A percentile compares a stretch with the other conserved stretches of the same genome.
These are phyloP conservation scores for Pyrus pyrifolia DNA, from an alignment of 306 rosid species.

Conservation along the genomic window DNA sequence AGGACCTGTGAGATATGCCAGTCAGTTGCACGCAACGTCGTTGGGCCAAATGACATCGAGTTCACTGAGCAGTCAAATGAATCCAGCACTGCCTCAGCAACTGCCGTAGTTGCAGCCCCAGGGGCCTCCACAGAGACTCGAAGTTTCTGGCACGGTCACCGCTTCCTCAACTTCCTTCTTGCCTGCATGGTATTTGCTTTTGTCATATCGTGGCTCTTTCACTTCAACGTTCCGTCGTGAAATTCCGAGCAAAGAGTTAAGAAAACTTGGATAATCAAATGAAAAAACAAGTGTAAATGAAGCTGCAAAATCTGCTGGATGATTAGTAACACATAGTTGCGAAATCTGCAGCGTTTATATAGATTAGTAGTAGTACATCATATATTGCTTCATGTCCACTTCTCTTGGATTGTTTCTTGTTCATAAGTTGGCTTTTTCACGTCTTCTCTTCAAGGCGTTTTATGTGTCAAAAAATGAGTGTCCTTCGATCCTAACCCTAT, in stretches of 20 bases:
- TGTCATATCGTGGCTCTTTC: slow-evolving; percentile 95
- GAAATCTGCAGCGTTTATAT: slow-evolving; percentile 11
- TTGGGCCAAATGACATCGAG: slow-evolving; percentile 54
- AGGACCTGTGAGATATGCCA: slow-evolving; percentile 97
- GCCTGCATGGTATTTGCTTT: slow-evolving; percentile 95
- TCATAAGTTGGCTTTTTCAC: slow-evolving; percentile 6
- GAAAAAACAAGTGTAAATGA: slow-evolving; percentile 4
- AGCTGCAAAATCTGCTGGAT: not conserved
- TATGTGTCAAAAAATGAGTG: no score
- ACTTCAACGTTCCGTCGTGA: slow-evolving; percentile 61
- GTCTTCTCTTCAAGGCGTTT: not conserved
- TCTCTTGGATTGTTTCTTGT: slow-evolving; percentile 8
- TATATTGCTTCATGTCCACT: slow-evolving; percentile 6
- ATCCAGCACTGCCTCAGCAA: slow-evolving; percentile 28
- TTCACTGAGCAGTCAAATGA: slow-evolving; percentile 45
- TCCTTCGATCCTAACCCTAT: no score
- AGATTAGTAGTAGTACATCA: slow-evolving; percentile 1
- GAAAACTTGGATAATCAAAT: slow-evolving; percentile 6
- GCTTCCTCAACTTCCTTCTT: slow-evolving; percentile 83
- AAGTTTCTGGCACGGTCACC: slow-evolving; percentile 91
- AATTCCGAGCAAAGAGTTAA: not conserved
- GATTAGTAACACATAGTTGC: slow-evolving; percentile 9
- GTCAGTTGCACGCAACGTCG: slow-evolving; percentile 66
- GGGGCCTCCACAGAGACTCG: slow-evolving; percentile 47
- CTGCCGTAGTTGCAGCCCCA: slow-evolving; percentile 34